Evolutionary conservation across 176 grass and related monocot species (phyloP).

Genomic region (Ensete glaucum): DNA sequence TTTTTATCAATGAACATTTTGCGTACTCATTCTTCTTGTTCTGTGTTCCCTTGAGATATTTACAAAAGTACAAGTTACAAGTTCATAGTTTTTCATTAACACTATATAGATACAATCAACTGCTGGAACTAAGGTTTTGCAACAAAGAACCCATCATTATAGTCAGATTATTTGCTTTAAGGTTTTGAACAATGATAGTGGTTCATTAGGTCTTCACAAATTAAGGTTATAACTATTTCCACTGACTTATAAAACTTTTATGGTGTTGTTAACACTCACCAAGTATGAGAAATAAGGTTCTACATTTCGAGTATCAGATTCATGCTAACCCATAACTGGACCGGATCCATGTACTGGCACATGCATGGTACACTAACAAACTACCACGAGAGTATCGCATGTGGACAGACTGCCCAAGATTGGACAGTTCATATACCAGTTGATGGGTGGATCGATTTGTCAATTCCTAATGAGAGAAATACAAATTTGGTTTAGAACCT

Average conservation of each 20-base stretch:
- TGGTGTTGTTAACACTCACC: background rate
- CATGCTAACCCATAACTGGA: no score
- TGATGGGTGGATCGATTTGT: no score
- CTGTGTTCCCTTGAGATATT: background rate
- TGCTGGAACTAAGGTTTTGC: background rate
- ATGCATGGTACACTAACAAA: no score
- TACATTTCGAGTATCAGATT: no score
- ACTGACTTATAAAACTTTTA: background rate
- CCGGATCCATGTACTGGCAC: no score
- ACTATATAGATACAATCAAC: background rate
- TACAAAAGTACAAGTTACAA: background rate
- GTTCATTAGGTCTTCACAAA: background rate
- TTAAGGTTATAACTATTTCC: background rate
- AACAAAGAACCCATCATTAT: background rate
- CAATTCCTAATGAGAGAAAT: no score
- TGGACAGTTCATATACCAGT: no score
- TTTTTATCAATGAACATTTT: background rate
- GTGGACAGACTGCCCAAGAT: no score
- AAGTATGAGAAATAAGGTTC: background rate
- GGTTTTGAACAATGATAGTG: background rate
- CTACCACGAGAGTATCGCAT: no score
- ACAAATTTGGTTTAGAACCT: background rate
- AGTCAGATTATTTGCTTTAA: background rate
- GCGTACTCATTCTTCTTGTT: background rate
- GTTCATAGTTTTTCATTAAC: background rate